phyloP scores from a whole-genome alignment of 2,329 filamentous ascomycete genomes.

The Aureobasidium sp. region DNA sequence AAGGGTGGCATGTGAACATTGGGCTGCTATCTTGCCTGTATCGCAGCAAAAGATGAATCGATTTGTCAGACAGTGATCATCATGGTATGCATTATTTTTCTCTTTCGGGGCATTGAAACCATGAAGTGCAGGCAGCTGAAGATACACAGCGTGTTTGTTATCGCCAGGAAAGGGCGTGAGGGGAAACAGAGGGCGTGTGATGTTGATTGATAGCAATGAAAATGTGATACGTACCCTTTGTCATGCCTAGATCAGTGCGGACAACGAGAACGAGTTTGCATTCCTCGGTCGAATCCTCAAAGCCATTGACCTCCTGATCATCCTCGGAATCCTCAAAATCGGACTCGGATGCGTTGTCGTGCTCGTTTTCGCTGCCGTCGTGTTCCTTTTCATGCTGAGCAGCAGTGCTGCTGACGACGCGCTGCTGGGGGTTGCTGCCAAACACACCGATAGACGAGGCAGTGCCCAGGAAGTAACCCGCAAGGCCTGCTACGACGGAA shows the following conservation, averaged over 20 bases:
- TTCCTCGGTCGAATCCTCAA: constrained; percentile 58
- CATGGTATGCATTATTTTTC: constrained; percentile 1
- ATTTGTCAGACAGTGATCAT: constrained; percentile 1
- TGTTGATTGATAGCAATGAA: constrained; percentile 4
- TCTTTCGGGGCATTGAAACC: constrained; percentile 1
- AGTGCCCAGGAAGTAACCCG: constrained; percentile 67
- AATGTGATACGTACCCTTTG: constrained; percentile 61
- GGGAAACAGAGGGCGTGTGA: constrained; percentile 2
- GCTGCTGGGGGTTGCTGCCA: constrained; percentile 17
- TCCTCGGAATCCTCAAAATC: constrained; percentile 29
- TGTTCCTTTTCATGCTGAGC: constrained; percentile 18
- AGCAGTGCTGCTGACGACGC: constrained; percentile 16
- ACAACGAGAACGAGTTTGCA: constrained; percentile 93
- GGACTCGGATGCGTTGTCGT: constrained; percentile 28
- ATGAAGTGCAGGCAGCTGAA: background rate
- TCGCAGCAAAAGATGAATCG: background rate
- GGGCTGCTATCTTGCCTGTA: constrained; percentile 90
- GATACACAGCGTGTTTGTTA: background rate
- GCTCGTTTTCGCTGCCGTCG: constrained; percentile 30
- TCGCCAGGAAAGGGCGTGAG: background rate
- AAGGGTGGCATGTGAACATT: constrained; percentile 91
- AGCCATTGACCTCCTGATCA: constrained; percentile 41
- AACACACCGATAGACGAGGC: constrained; percentile 67
- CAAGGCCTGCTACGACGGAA: constrained; percentile 64
- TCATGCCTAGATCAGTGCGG: constrained; percentile 92